Conservation (phyloP, 257 asterid genomes). For the Anisodus tanguticus region DNA sequence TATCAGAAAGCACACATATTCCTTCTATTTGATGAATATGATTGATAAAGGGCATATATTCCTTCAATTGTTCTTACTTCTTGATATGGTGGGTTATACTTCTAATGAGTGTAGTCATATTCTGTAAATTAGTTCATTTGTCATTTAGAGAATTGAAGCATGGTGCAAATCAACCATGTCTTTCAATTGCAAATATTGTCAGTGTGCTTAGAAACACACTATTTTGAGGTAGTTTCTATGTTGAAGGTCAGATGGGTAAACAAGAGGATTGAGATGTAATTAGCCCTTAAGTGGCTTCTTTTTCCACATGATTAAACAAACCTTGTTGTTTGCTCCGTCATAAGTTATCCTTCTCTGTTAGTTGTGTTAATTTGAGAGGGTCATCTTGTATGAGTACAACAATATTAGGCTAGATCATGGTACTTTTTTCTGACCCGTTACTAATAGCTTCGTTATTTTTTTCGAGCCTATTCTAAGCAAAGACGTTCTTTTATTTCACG, state of each 20-base stretch:
- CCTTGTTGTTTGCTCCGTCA: neutral
- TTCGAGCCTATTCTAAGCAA: neutral
- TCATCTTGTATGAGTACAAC: neutral
- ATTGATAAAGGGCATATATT: neutral
- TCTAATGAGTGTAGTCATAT: neutral
- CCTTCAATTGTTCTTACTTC: neutral
- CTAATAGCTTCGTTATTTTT: neutral
- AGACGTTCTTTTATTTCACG: constrained; percentile 17
- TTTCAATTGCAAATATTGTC: neutral
- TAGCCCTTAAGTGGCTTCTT: neutral
- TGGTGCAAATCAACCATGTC: neutral
- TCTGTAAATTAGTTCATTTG: neutral
- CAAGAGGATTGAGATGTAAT: neutral
- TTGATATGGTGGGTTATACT: neutral
- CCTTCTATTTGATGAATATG: constrained; percentile 10
- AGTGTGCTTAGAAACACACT: neutral
- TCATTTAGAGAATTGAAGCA: neutral
- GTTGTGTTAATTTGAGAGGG: constrained; percentile 4
- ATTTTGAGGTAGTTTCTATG: neutral
- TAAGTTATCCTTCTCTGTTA: neutral
- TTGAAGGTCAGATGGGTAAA: constrained; percentile 2
- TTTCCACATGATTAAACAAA: neutral
- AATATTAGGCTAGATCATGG: neutral
- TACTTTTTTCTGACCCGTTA: neutral
- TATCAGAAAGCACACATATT: neutral